phyloP scores from a whole-genome alignment of 768 basidiomycete genomes.

The Tricholoma furcatifolium region DNA sequence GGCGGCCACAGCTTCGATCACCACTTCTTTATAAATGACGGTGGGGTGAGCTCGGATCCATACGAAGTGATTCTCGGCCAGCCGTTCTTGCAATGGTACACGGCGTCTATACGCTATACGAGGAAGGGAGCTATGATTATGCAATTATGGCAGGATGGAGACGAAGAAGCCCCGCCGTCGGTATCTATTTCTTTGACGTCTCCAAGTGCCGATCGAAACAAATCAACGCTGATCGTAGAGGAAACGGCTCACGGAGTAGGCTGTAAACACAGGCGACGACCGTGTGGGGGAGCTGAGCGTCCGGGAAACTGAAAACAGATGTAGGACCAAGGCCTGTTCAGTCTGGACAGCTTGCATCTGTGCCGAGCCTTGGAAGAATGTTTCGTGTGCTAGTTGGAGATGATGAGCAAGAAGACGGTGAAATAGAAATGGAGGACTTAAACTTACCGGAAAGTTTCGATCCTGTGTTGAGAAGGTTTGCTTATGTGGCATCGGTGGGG shows the following conservation, averaged over 20 bases:
- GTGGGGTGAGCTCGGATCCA: constrained; percentile 1
- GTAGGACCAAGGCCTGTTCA: neutral
- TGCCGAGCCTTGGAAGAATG: constrained; percentile 13
- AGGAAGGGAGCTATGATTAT: constrained; percentile 12
- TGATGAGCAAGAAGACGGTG: neutral
- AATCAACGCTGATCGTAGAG: neutral
- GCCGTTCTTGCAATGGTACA: constrained; percentile 22
- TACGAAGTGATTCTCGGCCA: constrained; percentile 23
- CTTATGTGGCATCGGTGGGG: too few relatives aligned
- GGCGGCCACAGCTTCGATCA: constrained; percentile 21
- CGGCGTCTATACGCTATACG: constrained; percentile 12
- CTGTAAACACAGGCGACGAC: neutral
- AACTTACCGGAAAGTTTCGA: too few relatives aligned
- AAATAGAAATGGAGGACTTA: neutral
- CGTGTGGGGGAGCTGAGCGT: neutral
- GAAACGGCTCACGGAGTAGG: neutral
- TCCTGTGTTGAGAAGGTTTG: neutral
- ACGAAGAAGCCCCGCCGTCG: constrained; percentile 3
- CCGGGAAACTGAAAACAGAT: constrained; percentile 13
- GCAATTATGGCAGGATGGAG: constrained; percentile 17
- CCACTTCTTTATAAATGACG: constrained; percentile 22
- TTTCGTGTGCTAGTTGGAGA: neutral
- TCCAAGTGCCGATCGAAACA: neutral
- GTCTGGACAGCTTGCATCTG: constrained; percentile 1
- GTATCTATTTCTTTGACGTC: constrained; percentile 9